Percentiles rank a stretch among this genome's conserved stretches.
phyloP scores from a whole-genome alignment of 2,329 filamentous ascomycete species.

The Aureobasidium melanogenum region DNA sequence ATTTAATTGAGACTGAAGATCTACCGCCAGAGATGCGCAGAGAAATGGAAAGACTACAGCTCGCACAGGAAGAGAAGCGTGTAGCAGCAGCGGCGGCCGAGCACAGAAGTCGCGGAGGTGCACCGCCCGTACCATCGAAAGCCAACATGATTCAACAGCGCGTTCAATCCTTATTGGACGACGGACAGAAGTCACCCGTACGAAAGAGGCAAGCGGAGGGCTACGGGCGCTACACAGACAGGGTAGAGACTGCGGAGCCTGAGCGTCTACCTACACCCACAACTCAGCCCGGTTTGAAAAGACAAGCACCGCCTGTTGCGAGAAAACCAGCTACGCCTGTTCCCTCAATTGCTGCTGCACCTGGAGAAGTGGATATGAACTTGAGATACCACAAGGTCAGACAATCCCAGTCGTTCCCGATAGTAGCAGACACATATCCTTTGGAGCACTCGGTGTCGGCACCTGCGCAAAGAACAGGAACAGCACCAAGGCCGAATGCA shows the following conservation, averaged over 20 bases:
- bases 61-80: constrained; percentile 81
- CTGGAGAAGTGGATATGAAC: constrained; percentile 17
- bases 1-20: constrained; percentile 56
- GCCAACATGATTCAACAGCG: constrained; percentile 86
- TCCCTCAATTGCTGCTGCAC: neutral
- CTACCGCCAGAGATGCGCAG: constrained; percentile 81
- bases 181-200: constrained; percentile 54
- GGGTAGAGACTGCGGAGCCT: neutral
- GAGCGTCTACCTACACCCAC: neutral
- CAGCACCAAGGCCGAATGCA: constrained; percentile 41
- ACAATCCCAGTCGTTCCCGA: constrained; percentile 11
- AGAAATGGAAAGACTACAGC: constrained; percentile 72
- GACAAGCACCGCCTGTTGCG: constrained; percentile 18
- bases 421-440: neutral
- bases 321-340: constrained; percentile 17
- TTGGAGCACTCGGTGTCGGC: constrained; percentile 15
- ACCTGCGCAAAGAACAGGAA: constrained; percentile 13
- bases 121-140: constrained; percentile 51
- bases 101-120: constrained; percentile 65
- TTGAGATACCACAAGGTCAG: constrained; percentile 16
- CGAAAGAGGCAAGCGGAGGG: constrained; percentile 70
- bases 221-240: constrained; percentile 76
- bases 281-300: neutral
- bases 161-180: constrained; percentile 75
- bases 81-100: constrained; percentile 84